These are phyloP conservation scores for Debaryomyces subglobosus DNA, from an alignment of 1,139 yeast species.

Conservation along the genomic window DNA sequence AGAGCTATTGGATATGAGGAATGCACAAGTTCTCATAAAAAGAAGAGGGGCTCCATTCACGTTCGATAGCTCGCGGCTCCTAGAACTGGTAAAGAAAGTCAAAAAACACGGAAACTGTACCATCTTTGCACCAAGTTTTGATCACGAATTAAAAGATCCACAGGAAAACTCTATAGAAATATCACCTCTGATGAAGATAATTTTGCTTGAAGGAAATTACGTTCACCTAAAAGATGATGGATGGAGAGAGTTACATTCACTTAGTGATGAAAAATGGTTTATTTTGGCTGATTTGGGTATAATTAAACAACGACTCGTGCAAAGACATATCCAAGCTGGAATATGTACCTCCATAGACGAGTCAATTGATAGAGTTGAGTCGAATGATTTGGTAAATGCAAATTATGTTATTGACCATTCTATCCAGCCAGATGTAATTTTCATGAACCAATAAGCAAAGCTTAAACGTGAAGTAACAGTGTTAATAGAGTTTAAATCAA, in stretches of 20 bases:
- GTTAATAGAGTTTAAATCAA: neutral
- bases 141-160: conserved; percentile 23
- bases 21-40: conserved; percentile 17
- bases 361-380: conserved; percentile 19
- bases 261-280: conserved; percentile 20
- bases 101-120: conserved; percentile 9
- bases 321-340: conserved; percentile 20
- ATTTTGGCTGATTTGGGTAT: conserved; percentile 14
- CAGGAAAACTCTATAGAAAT: conserved; percentile 18
- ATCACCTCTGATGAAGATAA: conserved; percentile 15
- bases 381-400: conserved; percentile 22
- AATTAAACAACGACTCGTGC: conserved; percentile 18
- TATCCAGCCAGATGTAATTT: conserved; percentile 2
- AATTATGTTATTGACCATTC: conserved; percentile 15
- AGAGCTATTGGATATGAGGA: conserved; percentile 16
- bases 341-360: conserved; percentile 15
- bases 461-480: neutral
- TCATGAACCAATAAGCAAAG: conserved; percentile 2
- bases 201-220: conserved; percentile 23
- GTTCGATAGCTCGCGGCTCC: conserved; percentile 17
- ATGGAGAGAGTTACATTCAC: conserved; percentile 17
- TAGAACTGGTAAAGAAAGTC: conserved; percentile 14
- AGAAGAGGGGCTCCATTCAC: conserved; percentile 28
- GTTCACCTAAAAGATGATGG: conserved; percentile 18
- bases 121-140: conserved; percentile 19